Conservation (phyloP, 495 filamentous ascomycete species). For the Neurospora cerealis region DNA sequence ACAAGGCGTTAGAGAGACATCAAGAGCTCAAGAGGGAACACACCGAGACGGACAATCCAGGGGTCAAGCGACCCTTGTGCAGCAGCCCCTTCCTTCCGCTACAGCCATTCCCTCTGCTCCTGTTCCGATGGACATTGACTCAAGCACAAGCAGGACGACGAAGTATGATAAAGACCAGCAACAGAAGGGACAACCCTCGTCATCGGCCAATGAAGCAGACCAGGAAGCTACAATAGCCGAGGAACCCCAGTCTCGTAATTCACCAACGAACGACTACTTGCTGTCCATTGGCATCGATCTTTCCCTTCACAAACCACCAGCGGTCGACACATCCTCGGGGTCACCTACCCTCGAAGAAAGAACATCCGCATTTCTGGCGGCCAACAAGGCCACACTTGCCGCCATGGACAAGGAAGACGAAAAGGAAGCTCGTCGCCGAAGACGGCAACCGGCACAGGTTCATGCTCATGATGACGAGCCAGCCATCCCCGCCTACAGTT, state of each 20-base stretch:
- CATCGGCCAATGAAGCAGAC: neutral
- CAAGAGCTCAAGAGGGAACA: neutral
- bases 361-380: neutral
- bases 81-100: neutral
- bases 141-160: neutral
- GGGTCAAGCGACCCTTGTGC: neutral
- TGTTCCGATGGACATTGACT: neutral
- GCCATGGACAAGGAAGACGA: neutral
- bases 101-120: neutral
- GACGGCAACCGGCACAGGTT: neutral
- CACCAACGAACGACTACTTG: neutral
- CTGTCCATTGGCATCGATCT: neutral
- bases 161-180: neutral
- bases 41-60: neutral
- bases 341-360: neutral
- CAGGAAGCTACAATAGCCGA: neutral
- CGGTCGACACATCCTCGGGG: neutral
- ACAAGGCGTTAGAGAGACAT: neutral
- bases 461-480: neutral
- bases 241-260: neutral
- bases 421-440: neutral
- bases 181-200: neutral
- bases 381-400: neutral
- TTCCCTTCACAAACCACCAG: neutral
- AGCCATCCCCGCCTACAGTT: neutral